Base-by-base conservation (phyloP, 345 rosid genomes). In the Lenwebbia sp. region DNA sequence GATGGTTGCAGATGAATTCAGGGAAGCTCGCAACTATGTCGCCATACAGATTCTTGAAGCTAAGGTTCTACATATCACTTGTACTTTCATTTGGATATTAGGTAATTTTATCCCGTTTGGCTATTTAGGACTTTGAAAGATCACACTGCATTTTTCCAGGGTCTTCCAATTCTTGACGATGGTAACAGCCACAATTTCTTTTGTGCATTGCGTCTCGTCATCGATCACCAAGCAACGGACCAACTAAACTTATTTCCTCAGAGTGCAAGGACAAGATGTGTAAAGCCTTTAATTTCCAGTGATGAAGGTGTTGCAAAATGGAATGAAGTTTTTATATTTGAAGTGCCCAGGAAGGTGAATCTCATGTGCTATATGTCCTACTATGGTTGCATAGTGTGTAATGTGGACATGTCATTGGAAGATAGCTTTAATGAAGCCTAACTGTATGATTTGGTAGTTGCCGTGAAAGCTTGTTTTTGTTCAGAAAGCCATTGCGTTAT, bases 231-330 rank as follows among this genome's bases (percentile, higher is more conserved):
- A 88, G 92, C 94, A 88, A 89, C 95, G 56, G 99, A 97, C 85
- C 96, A 96, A 88, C 99, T 94, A 90, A 97, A 93, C 89, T 92
- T 92, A 88, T 95, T 94, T 89, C 99, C 99, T 78, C 99, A 96
- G 90, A 97, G 99, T 92, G 99, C 96, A 52, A 94, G 99, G 95
- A 97, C 99, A 85, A 97, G 94, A 93, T 97, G 99, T 78, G 96
- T 94, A 84, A 96, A 93, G 92, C 98, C 98, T 87, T 86, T 90
- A n/a, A 89, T 93, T 88, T 85, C 91, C 70, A 84, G 87, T n/a
- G 90, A 86, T 86, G 88, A 88, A 86, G 95, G 94, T 85, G 88
- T 87, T 83, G 97, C 95, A 54, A 94, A 90, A 89, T 97, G 99
- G 99, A 96, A 96, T 91, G 99, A 97, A 91, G 88, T 95, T 87